Evolutionary conservation across 305 asterid species (phyloP), one percentile per base, ranked within the genome.

Genomic region (Solanum hybrid): DNA sequence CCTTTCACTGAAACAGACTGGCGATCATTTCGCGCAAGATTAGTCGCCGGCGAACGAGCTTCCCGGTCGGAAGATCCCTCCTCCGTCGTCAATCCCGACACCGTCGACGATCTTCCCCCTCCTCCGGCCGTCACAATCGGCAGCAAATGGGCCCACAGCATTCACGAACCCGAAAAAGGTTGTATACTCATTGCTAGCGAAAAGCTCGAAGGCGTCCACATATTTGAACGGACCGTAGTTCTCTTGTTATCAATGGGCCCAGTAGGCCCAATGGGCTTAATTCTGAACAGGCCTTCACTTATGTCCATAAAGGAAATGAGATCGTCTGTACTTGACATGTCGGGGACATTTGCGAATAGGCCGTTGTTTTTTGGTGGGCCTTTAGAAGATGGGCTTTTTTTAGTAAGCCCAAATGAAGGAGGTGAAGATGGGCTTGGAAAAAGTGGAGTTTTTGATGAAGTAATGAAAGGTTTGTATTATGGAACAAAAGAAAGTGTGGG

Each of bases 351-450:
- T 66, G 92, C 95, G 0, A 96, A 95, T 17, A 85, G 93, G 92
- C 97, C 98, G 1, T 85, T 97, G 92, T 96, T 93, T 94, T 97
- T 94, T 72, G 99, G 99, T 19, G 99, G 99, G 42, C 99, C 99
- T 14, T 40, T 96, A 88, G 98, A 95, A 88, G 98, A 94, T 51
- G 97, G 95, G 42, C 88, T 95, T 75, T 95, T 97, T 87, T 73
- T 96, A 89, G 94, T 97, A 88, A 91, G 92, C 82, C 93, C 95
- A 0, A 75, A 36, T 8, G 94, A 91, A 8, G 56, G 17, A 22
- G 93, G 92, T 26, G 79, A 90, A 19, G 93, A 88, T 8, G 90
- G 92, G 3, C 94, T 94, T 11, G 92, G 88, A 42, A 92, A 88
- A 85, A 94, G 96, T 38, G 98, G 98, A 0, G 93, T 94, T 27